These are phyloP conservation scores for Macadamia tetraphylla DNA, from an alignment of 164 flowering plant species.

Conservation along the genomic window DNA sequence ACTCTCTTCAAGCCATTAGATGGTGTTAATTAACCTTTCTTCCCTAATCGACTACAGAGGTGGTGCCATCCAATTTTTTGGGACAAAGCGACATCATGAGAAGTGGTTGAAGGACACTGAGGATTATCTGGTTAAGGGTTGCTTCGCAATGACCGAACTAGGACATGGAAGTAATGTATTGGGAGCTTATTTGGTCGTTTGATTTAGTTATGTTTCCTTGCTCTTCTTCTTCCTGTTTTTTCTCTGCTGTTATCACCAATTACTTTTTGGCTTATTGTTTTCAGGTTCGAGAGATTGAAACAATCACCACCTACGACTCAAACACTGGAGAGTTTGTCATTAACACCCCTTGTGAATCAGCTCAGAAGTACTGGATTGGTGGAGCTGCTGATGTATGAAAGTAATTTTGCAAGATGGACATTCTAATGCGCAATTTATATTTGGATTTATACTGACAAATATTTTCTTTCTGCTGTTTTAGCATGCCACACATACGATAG, in stretches of 20 bases:
- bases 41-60: constrained; percentile 51
- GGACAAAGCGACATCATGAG: constrained; percentile 86
- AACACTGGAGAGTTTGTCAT: constrained; percentile 75
- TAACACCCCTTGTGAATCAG: constrained; percentile 97
- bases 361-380: constrained; percentile 99
- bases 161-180: constrained; percentile 99
- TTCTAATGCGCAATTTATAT: neutral
- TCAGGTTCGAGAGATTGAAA: constrained; percentile 96
- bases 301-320: constrained; percentile 79
- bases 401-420: neutral
- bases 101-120: constrained; percentile 87
- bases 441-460: constrained; percentile 6
- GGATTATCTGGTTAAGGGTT: constrained; percentile 63
- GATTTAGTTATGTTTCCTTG: neutral
- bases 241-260: too few relatives aligned
- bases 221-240: neutral
- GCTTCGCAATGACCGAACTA: constrained; percentile 95
- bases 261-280: neutral
- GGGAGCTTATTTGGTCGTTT: too few relatives aligned
- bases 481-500: constrained; percentile 94
- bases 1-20: too few relatives aligned
- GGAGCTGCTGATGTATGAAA: constrained; percentile 87
- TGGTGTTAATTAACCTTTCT: neutral
- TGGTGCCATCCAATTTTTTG: constrained; percentile 89
- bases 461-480: constrained; percentile 24